Conservation (phyloP, 2,329 filamentous ascomycete genomes). For the Ceratocystis colombiana region DNA sequence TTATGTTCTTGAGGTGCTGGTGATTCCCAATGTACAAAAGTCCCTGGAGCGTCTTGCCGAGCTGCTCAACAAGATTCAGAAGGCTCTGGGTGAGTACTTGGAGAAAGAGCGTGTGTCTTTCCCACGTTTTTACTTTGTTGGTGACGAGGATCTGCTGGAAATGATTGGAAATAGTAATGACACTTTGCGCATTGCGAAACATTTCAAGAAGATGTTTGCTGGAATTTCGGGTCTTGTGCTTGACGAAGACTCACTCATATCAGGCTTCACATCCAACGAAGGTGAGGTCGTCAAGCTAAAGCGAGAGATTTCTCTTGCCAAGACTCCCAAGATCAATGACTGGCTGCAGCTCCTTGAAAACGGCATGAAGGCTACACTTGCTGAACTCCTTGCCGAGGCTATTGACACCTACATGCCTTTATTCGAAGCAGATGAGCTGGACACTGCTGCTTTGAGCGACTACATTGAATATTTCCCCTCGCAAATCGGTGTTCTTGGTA, state of each 20-base stretch:
- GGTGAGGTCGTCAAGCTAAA: conserved; percentile 79
- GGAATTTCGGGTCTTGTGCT: conserved; percentile 83
- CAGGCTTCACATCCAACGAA: conserved; percentile 90
- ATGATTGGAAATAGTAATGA: conserved; percentile 99
- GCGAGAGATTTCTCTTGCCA: conserved; percentile 82
- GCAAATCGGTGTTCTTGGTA: conserved; percentile 89
- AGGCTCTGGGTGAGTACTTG: conserved; percentile 94
- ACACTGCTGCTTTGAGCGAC: conserved; percentile 58
- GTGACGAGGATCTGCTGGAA: conserved; percentile 93
- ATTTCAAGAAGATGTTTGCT: conserved; percentile 99
- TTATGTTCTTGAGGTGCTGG: conserved; percentile 88
- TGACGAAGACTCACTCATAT: conserved; percentile 81
- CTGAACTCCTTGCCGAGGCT: conserved; percentile 80
- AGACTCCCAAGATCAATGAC: conserved; percentile 95
- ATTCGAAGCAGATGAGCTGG: conserved; percentile 60
- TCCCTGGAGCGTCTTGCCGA: conserved; percentile 93
- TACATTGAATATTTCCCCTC: conserved; percentile 81
- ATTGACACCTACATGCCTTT: conserved; percentile 71
- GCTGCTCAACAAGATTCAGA: conserved; percentile 96
- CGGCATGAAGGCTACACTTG: conserved; percentile 89
- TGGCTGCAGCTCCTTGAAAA: conserved; percentile 90
- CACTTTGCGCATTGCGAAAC: conserved; percentile 88
- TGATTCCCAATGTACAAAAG: conserved; percentile 91
- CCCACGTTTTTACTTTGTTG: conserved; percentile 98
- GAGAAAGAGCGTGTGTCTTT: conserved; percentile 97